Evolutionary conservation across 208 protist species (phyloP).

Genomic region (Wallacemonas rigidus): DNA sequence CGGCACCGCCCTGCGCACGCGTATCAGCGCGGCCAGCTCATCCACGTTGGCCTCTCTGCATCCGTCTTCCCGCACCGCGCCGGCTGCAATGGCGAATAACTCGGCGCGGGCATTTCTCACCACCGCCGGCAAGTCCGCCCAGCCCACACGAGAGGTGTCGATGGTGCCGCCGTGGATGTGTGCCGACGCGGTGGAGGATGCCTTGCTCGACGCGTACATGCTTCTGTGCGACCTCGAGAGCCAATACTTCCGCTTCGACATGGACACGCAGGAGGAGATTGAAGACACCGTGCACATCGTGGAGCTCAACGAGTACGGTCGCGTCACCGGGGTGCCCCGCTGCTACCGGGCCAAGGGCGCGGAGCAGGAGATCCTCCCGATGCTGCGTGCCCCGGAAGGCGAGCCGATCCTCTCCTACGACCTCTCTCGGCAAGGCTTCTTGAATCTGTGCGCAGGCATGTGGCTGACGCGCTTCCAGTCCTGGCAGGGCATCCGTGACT

Average conservation of each 20-base stretch:
- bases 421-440: conserved; percentile 30
- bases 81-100: neutral
- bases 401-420: conserved; percentile 5
- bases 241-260: conserved; percentile 41
- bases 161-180: conserved; percentile 7
- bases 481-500: conserved; percentile 9
- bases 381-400: conserved; percentile 37
- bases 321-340: conserved; percentile 20
- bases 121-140: neutral
- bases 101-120: neutral
- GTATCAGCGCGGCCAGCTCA: neutral
- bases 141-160: neutral
- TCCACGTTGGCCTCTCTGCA: neutral
- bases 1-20: neutral
- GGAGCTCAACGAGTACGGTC: conserved; percentile 29
- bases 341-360: conserved; percentile 34
- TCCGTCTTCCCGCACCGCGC: neutral
- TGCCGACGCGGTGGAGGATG: conserved; percentile 3
- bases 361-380: conserved; percentile 35
- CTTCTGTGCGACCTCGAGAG: conserved; percentile 19
- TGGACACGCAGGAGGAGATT: conserved; percentile 43
- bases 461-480: conserved; percentile 40
- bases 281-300: conserved; percentile 46
- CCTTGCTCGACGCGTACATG: conserved; percentile 16
- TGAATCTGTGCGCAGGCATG: conserved; percentile 32